These are phyloP conservation scores for Naganishia onofrii DNA, from an alignment of 768 basidiomycete genomes.

Conservation along the genomic window DNA sequence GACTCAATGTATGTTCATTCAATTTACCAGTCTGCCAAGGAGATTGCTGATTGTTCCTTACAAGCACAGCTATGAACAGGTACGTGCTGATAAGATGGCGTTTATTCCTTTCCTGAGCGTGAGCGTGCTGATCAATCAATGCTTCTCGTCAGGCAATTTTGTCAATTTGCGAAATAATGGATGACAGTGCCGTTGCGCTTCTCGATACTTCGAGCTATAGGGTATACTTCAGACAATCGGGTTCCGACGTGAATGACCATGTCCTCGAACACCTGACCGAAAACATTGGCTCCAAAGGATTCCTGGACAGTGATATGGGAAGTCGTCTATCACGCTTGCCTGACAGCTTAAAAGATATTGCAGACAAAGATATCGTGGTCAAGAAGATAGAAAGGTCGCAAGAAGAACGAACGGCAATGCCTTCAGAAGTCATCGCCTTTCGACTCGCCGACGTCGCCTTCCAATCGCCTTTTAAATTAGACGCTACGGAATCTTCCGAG, in stretches of 20 bases:
- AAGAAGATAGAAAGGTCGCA: slow-evolving; percentile 14
- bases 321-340: slow-evolving; percentile 21
- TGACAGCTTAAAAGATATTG: slow-evolving; percentile 38
- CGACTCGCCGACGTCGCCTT: slow-evolving; percentile 21
- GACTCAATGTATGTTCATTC: neutral
- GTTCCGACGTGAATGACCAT: slow-evolving; percentile 11
- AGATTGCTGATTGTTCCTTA: slow-evolving; percentile 15
- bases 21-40: slow-evolving; percentile 27
- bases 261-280: slow-evolving; percentile 26
- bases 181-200: slow-evolving; percentile 41
- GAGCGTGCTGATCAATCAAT: neutral
- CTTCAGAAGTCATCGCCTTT: slow-evolving; percentile 4
- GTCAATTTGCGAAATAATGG: slow-evolving; percentile 38
- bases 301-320: slow-evolving; percentile 32
- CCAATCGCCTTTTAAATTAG: slow-evolving; percentile 23
- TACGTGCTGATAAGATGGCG: slow-evolving; percentile 5
- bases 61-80: slow-evolving; percentile 31
- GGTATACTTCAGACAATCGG: slow-evolving; percentile 36
- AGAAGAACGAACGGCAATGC: neutral
- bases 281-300: slow-evolving; percentile 27
- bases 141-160: slow-evolving; percentile 33
- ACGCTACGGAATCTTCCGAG: neutral
- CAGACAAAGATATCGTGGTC: slow-evolving; percentile 40
- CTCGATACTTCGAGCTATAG: slow-evolving; percentile 44
- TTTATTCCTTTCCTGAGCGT: neutral